phyloP scores from a whole-genome alignment of 352 stramenopile species.

The Thraustotheca clavata region DNA sequence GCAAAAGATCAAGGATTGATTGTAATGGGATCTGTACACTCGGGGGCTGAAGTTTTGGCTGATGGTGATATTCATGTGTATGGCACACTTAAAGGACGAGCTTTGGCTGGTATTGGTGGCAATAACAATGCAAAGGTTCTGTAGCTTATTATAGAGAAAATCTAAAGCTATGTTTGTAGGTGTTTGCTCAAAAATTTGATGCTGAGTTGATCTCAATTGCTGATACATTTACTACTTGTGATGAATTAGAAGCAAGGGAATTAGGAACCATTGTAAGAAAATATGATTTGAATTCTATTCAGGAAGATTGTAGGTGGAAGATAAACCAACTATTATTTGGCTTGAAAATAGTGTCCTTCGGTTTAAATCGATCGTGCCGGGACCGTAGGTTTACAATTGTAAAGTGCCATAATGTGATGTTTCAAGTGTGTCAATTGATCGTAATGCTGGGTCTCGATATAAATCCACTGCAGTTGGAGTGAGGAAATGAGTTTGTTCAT shows the following conservation, averaged over 20 bases:
- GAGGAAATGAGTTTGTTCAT: conserved; percentile 12
- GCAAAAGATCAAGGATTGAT: conserved; percentile 74
- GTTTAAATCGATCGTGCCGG: conserved; percentile 17
- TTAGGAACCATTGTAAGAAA: background rate
- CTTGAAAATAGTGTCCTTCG: conserved; percentile 14
- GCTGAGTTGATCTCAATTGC: conserved; percentile 86
- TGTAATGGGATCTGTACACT: conserved; percentile 80
- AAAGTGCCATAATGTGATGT: background rate
- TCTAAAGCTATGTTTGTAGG: background rate
- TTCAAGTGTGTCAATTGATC: background rate
- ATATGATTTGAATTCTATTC: background rate
- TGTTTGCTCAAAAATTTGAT: conserved; percentile 56
- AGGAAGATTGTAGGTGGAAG: background rate
- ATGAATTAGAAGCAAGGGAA: conserved; percentile 34
- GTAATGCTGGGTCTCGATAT: conserved; percentile 13
- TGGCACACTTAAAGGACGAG: conserved; percentile 70
- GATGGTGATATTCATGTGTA: conserved; percentile 82
- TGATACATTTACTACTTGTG: conserved; percentile 86
- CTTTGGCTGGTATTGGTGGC: conserved; percentile 75
- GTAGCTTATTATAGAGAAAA: conserved; percentile 35
- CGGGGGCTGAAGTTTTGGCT: conserved; percentile 78
- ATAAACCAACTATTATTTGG: conserved; percentile 16
- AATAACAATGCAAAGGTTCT: conserved; percentile 46
- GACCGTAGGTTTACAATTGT: background rate
- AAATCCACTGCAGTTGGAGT: conserved; percentile 13